Evolutionary conservation across 202 grass and related monocot genomes (phyloP).

Genomic region (Alloteropsis angusta): DNA sequence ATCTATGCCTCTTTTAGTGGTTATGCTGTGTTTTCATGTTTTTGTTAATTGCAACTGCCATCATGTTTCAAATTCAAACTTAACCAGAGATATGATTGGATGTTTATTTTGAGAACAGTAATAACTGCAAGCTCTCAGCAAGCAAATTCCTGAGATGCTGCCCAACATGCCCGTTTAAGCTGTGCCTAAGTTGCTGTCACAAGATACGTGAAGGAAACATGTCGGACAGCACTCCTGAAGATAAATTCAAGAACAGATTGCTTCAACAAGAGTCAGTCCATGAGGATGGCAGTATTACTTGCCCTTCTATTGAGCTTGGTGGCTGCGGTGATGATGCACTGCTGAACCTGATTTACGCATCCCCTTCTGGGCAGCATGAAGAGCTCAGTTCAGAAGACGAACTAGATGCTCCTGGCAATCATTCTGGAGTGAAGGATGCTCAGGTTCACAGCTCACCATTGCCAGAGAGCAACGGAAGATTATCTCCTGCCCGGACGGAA

Average conservation of each 20-base stretch:
- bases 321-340: constrained; percentile 57
- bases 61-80: constrained; percentile 9
- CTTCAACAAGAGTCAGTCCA: constrained; percentile 54
- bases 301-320: constrained; percentile 70
- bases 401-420: constrained; percentile 43
- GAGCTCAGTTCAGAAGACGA: constrained; percentile 52
- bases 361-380: constrained; percentile 41
- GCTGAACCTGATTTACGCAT: constrained; percentile 54
- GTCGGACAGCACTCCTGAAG: constrained; percentile 31
- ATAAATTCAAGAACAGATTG: constrained; percentile 42
- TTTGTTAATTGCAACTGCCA: neutral
- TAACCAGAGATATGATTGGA: neutral
- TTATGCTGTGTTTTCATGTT: neutral
- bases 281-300: constrained; percentile 55
- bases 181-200: constrained; percentile 80
- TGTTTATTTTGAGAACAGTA: constrained; percentile 51
- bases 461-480: constrained; percentile 49
- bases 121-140: constrained; percentile 53
- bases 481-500: constrained; percentile 38
- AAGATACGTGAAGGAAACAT: constrained; percentile 51
- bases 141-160: constrained; percentile 66
- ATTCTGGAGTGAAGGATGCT: constrained; percentile 44
- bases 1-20: neutral
- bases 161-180: constrained; percentile 61
- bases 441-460: constrained; percentile 31